Percentiles rank a stretch among this genome's conserved stretches.
phyloP scores from a whole-genome alignment of 1,139 yeast genomes.

The Diutina mesorugosa region DNA sequence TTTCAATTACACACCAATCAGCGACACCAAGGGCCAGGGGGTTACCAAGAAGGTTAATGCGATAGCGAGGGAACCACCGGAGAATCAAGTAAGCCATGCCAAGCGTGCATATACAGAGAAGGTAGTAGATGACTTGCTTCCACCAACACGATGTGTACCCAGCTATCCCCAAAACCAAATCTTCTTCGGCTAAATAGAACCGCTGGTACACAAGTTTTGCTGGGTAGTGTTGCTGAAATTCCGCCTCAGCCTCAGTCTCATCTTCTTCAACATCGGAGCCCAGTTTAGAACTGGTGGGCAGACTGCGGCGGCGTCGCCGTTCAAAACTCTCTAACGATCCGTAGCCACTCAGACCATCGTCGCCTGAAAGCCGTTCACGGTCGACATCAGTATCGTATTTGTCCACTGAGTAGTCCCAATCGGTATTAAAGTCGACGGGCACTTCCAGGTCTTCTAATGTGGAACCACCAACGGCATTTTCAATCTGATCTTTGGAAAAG shows the following conservation, averaged over 20 bases:
- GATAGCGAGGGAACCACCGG: slow-evolving; percentile 77
- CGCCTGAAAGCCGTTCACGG: slow-evolving; percentile 3
- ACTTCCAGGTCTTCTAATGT: slow-evolving; percentile 51
- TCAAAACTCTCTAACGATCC: slow-evolving; percentile 6
- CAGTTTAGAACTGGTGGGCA: neutral
- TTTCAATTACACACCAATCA: slow-evolving; percentile 90
- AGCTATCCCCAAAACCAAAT: slow-evolving; percentile 84
- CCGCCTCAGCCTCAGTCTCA: neutral
- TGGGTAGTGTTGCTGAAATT: slow-evolving; percentile 4
- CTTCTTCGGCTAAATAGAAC: slow-evolving; percentile 90
- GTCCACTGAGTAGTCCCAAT: slow-evolving; percentile 48
- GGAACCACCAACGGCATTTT: slow-evolving; percentile 79
- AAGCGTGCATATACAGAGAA: slow-evolving; percentile 42
- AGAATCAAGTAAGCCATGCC: slow-evolving; percentile 65
- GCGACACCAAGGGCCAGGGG: slow-evolving; percentile 64
- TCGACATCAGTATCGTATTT: slow-evolving; percentile 28
- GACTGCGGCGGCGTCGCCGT: neutral
- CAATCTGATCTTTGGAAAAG: slow-evolving; percentile 74
- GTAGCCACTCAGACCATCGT: slow-evolving; percentile 12
- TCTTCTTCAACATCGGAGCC: neutral
- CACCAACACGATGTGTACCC: slow-evolving; percentile 54
- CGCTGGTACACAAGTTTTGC: slow-evolving; percentile 41
- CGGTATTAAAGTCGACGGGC: slow-evolving; percentile 50
- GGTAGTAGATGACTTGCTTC: slow-evolving; percentile 35
- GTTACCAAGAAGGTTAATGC: slow-evolving; percentile 56